Percentiles rank a stretch among this genome's conserved stretches.
phyloP scores from a whole-genome alignment of 2,329 filamentous ascomycete species.

The Pseudogymnoascus sp. region DNA sequence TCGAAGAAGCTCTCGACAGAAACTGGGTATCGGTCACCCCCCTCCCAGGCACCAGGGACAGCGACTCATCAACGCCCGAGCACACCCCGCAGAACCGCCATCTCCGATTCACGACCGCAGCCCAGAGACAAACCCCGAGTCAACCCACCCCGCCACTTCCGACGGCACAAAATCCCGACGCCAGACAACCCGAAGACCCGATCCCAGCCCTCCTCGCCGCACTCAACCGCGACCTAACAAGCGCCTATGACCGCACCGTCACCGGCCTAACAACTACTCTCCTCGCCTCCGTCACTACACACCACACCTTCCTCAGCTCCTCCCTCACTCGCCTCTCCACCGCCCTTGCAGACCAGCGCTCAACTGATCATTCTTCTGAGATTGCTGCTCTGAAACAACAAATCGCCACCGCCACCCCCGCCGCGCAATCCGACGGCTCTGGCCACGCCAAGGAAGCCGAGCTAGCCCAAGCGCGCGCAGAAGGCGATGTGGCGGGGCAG shows the following conservation, averaged over 20 bases:
- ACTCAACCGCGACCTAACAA: background rate
- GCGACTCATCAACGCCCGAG: background rate
- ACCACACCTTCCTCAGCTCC: background rate
- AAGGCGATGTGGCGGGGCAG: background rate
- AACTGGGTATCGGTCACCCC: background rate
- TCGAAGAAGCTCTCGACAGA: background rate
- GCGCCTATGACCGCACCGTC: background rate
- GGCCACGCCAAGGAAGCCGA: background rate
- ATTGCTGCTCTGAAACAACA: background rate
- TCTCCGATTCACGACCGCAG: background rate
- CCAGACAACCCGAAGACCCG: background rate
- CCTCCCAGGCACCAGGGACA: background rate
- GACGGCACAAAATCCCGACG: background rate
- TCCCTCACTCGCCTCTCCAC: background rate
- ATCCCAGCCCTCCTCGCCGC: background rate
- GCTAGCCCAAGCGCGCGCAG: background rate
- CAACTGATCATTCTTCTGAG: background rate
- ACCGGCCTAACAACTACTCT: background rate
- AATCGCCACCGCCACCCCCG: background rate
- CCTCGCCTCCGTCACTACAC: background rate
- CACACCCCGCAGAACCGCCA: background rate
- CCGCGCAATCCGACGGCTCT: background rate
- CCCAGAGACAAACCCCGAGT: background rate
- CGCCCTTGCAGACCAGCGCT: background rate
- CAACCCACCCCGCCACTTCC: background rate